These are phyloP conservation scores for Nicotiana rustica DNA, from an alignment of 305 asterid genomes.

Conservation along the genomic window DNA sequence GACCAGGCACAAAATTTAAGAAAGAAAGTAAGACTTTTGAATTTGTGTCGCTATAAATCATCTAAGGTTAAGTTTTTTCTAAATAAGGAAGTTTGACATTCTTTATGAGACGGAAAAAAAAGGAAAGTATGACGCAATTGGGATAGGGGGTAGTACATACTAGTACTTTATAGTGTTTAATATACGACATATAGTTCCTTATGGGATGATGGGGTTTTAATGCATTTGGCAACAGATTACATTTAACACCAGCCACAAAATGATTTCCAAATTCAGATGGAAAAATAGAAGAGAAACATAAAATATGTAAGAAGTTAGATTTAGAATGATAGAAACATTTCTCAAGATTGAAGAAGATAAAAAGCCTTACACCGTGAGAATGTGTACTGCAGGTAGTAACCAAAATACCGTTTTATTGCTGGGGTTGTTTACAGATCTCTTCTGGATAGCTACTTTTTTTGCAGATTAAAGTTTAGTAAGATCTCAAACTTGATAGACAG, in stretches of 20 bases:
- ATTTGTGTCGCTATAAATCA: no score
- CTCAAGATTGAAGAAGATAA: background rate
- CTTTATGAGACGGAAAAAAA: no score
- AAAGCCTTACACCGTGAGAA: background rate
- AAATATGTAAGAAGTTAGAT: background rate
- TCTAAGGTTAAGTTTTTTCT: no score
- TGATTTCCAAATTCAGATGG: background rate
- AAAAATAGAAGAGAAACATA: background rate
- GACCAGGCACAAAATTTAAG: no score
- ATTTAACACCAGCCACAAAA: background rate
- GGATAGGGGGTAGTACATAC: background rate
- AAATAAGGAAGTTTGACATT: no score
- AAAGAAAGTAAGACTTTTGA: no score
- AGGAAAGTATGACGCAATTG: no score
- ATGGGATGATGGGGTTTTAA: background rate
- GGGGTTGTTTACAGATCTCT: constrained; percentile 24
- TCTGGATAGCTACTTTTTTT: background rate
- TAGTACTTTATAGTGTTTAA: background rate
- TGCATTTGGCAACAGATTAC: background rate
- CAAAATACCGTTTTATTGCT: background rate
- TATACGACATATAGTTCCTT: background rate
- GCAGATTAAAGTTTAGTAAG: constrained; percentile 14
- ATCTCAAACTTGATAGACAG: constrained; percentile 6
- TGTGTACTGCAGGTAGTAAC: constrained; percentile 5
- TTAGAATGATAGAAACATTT: background rate